Evolutionary conservation across 176 grass and related monocot species (phyloP).

Genomic region (Oryza rufipogon): DNA sequence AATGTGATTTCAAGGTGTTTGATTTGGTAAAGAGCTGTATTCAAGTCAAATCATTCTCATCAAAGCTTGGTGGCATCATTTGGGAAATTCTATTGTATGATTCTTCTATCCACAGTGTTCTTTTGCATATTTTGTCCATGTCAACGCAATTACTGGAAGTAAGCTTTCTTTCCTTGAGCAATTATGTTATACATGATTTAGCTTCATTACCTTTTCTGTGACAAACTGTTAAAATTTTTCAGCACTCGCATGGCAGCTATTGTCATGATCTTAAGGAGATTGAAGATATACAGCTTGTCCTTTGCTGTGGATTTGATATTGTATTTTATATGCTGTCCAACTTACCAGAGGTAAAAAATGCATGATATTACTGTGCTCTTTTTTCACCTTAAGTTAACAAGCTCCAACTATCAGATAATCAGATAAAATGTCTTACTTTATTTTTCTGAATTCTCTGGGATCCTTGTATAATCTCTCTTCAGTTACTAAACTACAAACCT

Average conservation of each 20-base stretch:
- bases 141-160: conserved; percentile 66
- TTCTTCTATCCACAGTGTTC: conserved; percentile 70
- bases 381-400: conserved; percentile 8
- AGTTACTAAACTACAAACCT: neutral
- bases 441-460: neutral
- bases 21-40: conserved; percentile 80
- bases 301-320: conserved; percentile 78
- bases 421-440: neutral
- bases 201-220: conserved; percentile 39
- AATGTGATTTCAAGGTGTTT: conserved; percentile 60
- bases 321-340: conserved; percentile 55
- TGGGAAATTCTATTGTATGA: conserved; percentile 82
- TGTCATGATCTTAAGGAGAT: conserved; percentile 55
- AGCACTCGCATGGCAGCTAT: conserved; percentile 53
- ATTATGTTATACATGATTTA: conserved; percentile 29
- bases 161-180: conserved; percentile 39
- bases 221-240: conserved; percentile 35
- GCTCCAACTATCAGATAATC: neutral
- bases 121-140: conserved; percentile 62
- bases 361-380: conserved; percentile 11
- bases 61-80: conserved; percentile 63
- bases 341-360: conserved; percentile 67
- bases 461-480: neutral
- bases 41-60: conserved; percentile 51
- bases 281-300: conserved; percentile 67